phyloP scores from a whole-genome alignment of 1,284 basidiomycete species.

The Dichomitus squalens region DNA sequence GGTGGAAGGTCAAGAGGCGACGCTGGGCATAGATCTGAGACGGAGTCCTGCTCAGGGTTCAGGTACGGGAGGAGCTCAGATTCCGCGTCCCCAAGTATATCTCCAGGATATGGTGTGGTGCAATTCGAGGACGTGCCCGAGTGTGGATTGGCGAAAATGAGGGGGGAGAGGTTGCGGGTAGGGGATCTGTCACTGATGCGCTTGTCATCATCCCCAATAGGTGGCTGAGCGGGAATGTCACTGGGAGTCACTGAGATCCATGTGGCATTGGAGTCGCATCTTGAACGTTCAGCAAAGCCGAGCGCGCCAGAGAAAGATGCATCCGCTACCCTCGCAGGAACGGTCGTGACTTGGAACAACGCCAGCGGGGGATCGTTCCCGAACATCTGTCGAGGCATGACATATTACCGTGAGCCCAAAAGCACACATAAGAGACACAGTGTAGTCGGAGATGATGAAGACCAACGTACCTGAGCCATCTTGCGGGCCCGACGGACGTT shows the following conservation, averaged over 20 bases:
- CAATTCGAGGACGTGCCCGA: conserved; percentile 5
- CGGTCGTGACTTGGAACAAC: conserved; percentile 36
- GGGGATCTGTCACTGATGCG: conserved; percentile 23
- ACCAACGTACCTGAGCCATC: conserved; percentile 45
- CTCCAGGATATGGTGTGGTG: conserved; percentile 1
- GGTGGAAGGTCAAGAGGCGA: conserved; percentile 8
- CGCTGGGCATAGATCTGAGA: conserved; percentile 2
- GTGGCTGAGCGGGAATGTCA: conserved; percentile 14
- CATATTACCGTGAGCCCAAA: not conserved
- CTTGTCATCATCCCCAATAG: conserved; percentile 6
- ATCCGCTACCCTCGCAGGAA: conserved; percentile 17
- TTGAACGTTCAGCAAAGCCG: conserved; percentile 11
- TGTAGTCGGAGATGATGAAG: conserved; percentile 4
- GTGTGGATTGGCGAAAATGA: conserved; percentile 18
- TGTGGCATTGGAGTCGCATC: conserved; percentile 32
- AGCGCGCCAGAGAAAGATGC: conserved; percentile 19
- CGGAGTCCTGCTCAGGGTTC: conserved; percentile 4
- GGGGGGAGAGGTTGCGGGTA: conserved; percentile 22
- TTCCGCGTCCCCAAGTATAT: not conserved
- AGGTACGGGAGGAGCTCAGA: conserved; percentile 2
- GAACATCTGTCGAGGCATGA: conserved; percentile 39
- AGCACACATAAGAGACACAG: not conserved
- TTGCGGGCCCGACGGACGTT: conserved; percentile 49
- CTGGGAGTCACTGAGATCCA: conserved; percentile 32
- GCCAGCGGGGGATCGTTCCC: conserved; percentile 45